phyloP scores from a whole-genome alignment of 495 filamentous ascomycete species.

The Neurospora hispaniola region DNA sequence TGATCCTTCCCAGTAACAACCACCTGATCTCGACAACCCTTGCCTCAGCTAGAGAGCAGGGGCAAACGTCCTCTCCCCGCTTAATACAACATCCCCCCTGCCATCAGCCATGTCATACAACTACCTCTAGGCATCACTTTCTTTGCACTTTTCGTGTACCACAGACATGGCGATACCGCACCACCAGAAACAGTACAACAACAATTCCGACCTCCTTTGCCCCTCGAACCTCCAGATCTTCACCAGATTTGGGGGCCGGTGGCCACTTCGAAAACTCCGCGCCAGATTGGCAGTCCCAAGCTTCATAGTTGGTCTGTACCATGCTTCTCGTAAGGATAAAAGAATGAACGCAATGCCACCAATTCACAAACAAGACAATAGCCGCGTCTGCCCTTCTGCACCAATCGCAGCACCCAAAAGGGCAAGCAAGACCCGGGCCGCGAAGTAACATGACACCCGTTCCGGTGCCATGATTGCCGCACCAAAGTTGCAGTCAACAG shows the following conservation, averaged over 20 bases:
- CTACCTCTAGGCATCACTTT: background rate
- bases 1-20: background rate
- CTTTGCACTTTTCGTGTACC: background rate
- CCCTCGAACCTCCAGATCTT: background rate
- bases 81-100: too few relatives aligned
- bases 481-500: background rate
- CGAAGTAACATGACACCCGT: background rate
- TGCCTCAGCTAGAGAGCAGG: background rate
- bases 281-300: background rate
- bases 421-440: background rate
- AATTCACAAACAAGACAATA: background rate
- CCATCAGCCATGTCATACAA: background rate
- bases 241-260: background rate
- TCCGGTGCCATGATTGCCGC: background rate
- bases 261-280: background rate
- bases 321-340: background rate
- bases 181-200: background rate
- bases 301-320: too few relatives aligned
- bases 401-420: background rate
- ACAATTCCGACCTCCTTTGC: background rate
- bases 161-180: background rate
- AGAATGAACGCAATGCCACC: background rate
- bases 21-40: background rate
- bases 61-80: background rate
- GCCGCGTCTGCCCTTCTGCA: background rate